phyloP scores from a whole-genome alignment of 257 asterid species.

The Voacanga thouarsii region DNA sequence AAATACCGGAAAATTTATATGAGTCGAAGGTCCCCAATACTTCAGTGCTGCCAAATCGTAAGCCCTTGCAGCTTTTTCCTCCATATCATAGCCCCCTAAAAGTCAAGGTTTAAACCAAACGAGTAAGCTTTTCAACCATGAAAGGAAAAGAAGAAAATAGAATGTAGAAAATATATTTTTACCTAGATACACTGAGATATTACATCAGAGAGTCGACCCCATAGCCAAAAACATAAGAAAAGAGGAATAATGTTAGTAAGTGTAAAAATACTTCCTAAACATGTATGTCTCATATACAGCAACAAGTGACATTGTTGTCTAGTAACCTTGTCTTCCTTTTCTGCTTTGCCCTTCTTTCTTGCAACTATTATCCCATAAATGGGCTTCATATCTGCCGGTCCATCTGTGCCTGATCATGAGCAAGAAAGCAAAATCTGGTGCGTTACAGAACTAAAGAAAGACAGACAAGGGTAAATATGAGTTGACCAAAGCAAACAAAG shows the following conservation, averaged over 20 bases:
- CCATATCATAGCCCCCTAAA: slow-evolving; percentile 98
- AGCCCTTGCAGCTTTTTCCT: slow-evolving; percentile 96
- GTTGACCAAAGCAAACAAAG: not conserved
- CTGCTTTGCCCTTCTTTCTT: slow-evolving; percentile 99
- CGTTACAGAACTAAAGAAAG: not conserved
- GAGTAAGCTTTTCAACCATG: not conserved
- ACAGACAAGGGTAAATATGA: not conserved
- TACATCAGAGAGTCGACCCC: slow-evolving; percentile 21
- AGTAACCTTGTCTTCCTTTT: slow-evolving; percentile 92
- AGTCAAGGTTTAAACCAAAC: slow-evolving; percentile 7
- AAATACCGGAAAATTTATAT: slow-evolving; percentile 77
- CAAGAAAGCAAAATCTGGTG: not conserved
- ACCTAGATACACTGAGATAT: slow-evolving; percentile 83
- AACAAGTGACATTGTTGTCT: slow-evolving; percentile 1
- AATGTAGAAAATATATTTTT: slow-evolving; percentile 21
- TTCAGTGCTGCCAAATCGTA: slow-evolving; percentile 96
- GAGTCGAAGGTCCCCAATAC: slow-evolving; percentile 98
- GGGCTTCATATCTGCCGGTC: slow-evolving; percentile 99
- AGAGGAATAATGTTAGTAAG: slow-evolving; percentile 14
- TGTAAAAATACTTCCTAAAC: not conserved
- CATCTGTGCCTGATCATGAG: slow-evolving; percentile 71
- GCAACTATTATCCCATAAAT: slow-evolving; percentile 97
- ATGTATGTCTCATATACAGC: not conserved
- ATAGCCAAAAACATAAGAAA: slow-evolving; percentile 22
- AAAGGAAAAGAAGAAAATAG: not conserved